Percentiles rank a stretch among this genome's conserved stretches.
These are phyloP conservation scores for Ophiocordyceps sinensis DNA, from an alignment of 2,329 filamentous ascomycete genomes.

Conservation along the genomic window DNA sequence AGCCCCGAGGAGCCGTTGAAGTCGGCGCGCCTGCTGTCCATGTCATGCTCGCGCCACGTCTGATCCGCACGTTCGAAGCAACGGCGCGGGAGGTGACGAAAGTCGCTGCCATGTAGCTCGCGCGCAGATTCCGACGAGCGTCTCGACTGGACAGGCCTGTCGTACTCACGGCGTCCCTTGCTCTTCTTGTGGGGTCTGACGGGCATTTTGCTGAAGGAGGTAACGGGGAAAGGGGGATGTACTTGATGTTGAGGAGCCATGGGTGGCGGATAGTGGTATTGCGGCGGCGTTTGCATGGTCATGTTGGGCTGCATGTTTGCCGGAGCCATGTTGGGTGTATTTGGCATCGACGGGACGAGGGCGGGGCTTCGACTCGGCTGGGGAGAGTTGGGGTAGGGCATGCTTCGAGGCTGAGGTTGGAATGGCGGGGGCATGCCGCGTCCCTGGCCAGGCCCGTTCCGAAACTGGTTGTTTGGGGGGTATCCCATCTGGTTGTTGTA, in stretches of 20 bases:
- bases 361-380: constrained; percentile 53
- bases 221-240: constrained; percentile 29
- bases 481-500: constrained; percentile 32
- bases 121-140: constrained; percentile 23
- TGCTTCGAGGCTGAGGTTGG: constrained; percentile 28
- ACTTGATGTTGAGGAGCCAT: constrained; percentile 48
- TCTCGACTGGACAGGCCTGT: constrained; percentile 27
- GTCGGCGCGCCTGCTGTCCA: constrained; percentile 7
- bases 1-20: constrained; percentile 6
- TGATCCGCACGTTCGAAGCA: constrained; percentile 30
- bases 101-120: constrained; percentile 18
- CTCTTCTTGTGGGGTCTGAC: constrained; percentile 29
- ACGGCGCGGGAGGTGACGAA: constrained; percentile 23
- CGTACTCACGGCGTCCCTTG: constrained; percentile 29
- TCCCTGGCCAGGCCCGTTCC: constrained; percentile 29
- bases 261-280: constrained; percentile 45
- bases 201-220: constrained; percentile 17
- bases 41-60: constrained; percentile 14
- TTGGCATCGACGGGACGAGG: constrained; percentile 48
- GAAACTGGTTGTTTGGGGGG: constrained; percentile 27
- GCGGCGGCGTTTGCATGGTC: constrained; percentile 48
- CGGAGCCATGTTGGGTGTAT: constrained; percentile 53
- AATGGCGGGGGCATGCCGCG: constrained; percentile 36
- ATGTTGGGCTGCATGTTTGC: constrained; percentile 40
- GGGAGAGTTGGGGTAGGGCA: constrained; percentile 45